Evolutionary conservation across 1,284 basidiomycete genomes (phyloP).

Genomic region (Microbotryum lychnidis-dioicae): DNA sequence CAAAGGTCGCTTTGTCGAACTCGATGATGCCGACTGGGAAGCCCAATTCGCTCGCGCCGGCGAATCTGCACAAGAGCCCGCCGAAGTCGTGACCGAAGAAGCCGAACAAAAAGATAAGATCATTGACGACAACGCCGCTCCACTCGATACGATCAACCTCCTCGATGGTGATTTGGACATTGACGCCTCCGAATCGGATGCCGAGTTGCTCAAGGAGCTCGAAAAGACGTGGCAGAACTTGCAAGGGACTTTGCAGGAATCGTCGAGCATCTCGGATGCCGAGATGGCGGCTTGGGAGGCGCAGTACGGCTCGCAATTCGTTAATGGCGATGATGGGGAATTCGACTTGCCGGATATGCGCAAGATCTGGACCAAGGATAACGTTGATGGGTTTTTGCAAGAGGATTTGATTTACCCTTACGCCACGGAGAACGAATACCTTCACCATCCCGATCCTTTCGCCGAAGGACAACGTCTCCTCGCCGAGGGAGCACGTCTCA

Average conservation of each 20-base stretch:
- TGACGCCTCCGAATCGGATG: slow-evolving; percentile 39
- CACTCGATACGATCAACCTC: slow-evolving; percentile 36
- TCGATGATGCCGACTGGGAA: slow-evolving; percentile 55
- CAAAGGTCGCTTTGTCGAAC: slow-evolving; percentile 36
- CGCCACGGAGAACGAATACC: slow-evolving; percentile 54
- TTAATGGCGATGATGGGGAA: slow-evolving; percentile 21
- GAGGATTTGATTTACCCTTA: slow-evolving; percentile 32
- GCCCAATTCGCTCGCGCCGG: slow-evolving; percentile 75
- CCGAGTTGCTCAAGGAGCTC: slow-evolving; percentile 41
- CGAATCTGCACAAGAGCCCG: slow-evolving; percentile 41
- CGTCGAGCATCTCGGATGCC: slow-evolving; percentile 55
- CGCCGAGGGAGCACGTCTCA: slow-evolving; percentile 43
- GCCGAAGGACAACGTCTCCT: slow-evolving; percentile 54
- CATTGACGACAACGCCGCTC: too few relatives aligned
- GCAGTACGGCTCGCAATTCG: slow-evolving; percentile 33
- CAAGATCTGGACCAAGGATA: slow-evolving; percentile 28
- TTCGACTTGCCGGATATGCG: slow-evolving; percentile 7
- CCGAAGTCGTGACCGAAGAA: background rate
- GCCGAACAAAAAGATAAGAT: slow-evolving; percentile 48
- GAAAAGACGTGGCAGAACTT: slow-evolving; percentile 35
- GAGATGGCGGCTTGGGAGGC: slow-evolving; percentile 47
- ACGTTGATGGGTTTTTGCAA: slow-evolving; percentile 33
- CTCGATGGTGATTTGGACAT: slow-evolving; percentile 45
- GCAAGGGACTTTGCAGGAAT: slow-evolving; percentile 38
- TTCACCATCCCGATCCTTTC: slow-evolving; percentile 48